Evolutionary conservation across 345 rosid species (phyloP), one percentile per base, ranked within the genome.

Genomic region (Melastoma malabathricum): DNA sequence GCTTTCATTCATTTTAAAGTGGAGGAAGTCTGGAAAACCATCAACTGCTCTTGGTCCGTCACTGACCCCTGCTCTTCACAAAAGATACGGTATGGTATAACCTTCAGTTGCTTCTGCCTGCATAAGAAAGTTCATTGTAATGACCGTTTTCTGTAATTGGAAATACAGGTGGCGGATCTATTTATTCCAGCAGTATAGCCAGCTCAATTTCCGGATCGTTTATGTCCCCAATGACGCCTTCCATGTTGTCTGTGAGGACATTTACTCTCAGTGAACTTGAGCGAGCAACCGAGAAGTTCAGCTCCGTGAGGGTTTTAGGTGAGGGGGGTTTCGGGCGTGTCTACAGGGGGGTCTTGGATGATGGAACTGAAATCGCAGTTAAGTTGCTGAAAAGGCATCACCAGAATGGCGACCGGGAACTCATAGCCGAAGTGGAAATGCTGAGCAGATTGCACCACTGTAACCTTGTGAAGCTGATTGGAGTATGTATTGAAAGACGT

Each of bases 321-420:
- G 95, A 88, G 73, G 99, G 99, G 31, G 99, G 99, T 59, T 93
- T 93, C 76, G 99, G 99, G 48, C 83, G 97, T 58, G 99, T 93
- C 57, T 93, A 81, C 62, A 68, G 17, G 52, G 99, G 97, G 49
- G 63, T 50, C 52, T 67, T 79, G 81, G 97, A 81, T 47, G 83
- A 88, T 74, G 86, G 81, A 73, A 72, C 68, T 39, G 97, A 85
- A 75, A 68, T 75, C 72, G 99, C 99, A 51, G 97, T 93, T 49
- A 93, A 93, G 69, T 52, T 93, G 68, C 94, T 93, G 55, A 93
- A 83, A 22, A 80, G 79, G 64, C 79, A 81, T 63, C 82, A 81
- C 68, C 95, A 83, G 62, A 88, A 79, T 69, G 82, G 92, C 46
- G 95, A 83, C 70, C 86, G 85, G 59, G 99, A 88, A 66, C 85